These are phyloP conservation scores for Lentinula sp. DNA, from an alignment of 768 basidiomycete genomes.

Conservation along the genomic window DNA sequence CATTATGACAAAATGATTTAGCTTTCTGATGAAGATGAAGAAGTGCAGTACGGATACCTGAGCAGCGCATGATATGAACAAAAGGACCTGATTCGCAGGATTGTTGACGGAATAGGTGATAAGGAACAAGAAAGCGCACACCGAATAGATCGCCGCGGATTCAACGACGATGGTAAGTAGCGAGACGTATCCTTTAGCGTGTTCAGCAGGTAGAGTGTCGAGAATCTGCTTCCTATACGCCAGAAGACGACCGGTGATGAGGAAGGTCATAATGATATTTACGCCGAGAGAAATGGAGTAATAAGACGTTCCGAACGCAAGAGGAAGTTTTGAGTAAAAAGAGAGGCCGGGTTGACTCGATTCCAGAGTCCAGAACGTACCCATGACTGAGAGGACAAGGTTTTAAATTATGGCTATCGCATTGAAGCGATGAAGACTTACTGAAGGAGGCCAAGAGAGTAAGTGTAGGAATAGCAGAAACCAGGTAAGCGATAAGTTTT, in stretches of 20 bases:
- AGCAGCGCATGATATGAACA: neutral
- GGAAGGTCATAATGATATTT: slow-evolving; percentile 10
- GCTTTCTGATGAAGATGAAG: no score
- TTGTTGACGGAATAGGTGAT: slow-evolving; percentile 12
- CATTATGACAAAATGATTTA: neutral
- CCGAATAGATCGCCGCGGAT: slow-evolving; percentile 16
- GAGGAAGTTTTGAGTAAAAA: slow-evolving; percentile 1
- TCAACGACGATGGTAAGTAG: slow-evolving; percentile 15
- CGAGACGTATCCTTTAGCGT: slow-evolving; percentile 12
- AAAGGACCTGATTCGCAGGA: slow-evolving; percentile 8
- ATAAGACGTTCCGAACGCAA: slow-evolving; percentile 4
- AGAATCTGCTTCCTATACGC: slow-evolving; percentile 6
- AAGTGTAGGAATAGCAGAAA: slow-evolving; percentile 28
- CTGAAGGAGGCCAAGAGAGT: slow-evolving; percentile 34
- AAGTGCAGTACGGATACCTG: neutral
- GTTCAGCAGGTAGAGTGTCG: slow-evolving; percentile 7
- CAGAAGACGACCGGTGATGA: slow-evolving; percentile 8
- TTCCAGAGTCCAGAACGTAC: slow-evolving; percentile 4
- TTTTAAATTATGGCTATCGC: neutral
- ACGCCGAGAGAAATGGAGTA: slow-evolving; percentile 10
- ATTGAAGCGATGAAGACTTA: slow-evolving; percentile 13
- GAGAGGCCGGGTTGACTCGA: slow-evolving; percentile 1
- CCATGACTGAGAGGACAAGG: neutral
- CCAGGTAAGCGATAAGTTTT: slow-evolving; percentile 21
- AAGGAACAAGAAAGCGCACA: slow-evolving; percentile 13